Conservation (phyloP, 768 basidiomycete genomes). For the Paxillus ammoniavirescens region DNA sequence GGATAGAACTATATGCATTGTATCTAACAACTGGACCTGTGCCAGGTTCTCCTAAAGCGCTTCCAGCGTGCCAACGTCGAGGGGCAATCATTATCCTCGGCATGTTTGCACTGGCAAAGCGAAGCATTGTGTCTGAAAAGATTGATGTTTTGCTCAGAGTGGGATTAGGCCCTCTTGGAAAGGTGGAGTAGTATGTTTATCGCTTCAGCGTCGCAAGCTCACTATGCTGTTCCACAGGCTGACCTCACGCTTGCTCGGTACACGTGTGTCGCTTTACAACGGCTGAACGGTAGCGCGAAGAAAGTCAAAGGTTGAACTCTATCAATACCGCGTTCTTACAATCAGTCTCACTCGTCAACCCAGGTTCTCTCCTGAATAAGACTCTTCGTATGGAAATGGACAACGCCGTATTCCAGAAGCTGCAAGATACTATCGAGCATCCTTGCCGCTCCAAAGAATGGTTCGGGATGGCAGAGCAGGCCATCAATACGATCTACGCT, state of each 20-base stretch:
- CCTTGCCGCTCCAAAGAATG: conserved; percentile 87
- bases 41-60: conserved; percentile 66
- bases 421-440: conserved; percentile 77
- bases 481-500: conserved; percentile 92
- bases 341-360: not conserved
- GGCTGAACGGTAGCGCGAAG: conserved; percentile 92
- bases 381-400: conserved; percentile 86
- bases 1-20: not conserved
- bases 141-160: conserved; percentile 84
- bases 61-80: conserved; percentile 84
- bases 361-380: conserved; percentile 87
- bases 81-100: conserved; percentile 96
- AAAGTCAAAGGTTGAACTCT: conserved; percentile 81
- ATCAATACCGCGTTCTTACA: not conserved
- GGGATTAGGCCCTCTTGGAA: conserved; percentile 81
- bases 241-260: conserved; percentile 91
- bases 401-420: conserved; percentile 77
- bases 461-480: conserved; percentile 97
- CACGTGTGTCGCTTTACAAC: conserved; percentile 89
- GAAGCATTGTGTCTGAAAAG: conserved; percentile 74
- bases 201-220: not conserved
- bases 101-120: conserved; percentile 88
- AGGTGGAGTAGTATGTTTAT: conserved; percentile 45
- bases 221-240: conserved; percentile 42
- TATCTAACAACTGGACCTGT: not conserved